Evolutionary conservation across 768 basidiomycete genomes (phyloP).

Genomic region (Termitomyces sp.): DNA sequence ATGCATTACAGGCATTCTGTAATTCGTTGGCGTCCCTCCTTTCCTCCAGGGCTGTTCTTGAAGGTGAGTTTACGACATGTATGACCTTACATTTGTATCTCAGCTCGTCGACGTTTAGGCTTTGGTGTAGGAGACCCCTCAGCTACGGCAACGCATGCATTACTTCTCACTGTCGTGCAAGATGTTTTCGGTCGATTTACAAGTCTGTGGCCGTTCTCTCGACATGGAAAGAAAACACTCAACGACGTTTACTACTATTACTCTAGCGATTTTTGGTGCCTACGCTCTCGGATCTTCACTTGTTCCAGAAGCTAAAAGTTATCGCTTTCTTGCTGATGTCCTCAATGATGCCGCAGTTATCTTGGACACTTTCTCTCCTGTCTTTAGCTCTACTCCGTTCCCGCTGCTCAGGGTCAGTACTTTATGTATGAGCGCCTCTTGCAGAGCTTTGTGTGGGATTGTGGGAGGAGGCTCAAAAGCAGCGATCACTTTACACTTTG

Average conservation of each 20-base stretch:
- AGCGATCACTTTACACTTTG: slow-evolving; percentile 63
- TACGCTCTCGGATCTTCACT: slow-evolving; percentile 61
- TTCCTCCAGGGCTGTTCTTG: slow-evolving; percentile 62
- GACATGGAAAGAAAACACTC: neutral
- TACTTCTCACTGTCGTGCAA: slow-evolving; percentile 61
- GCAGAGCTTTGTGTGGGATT: slow-evolving; percentile 57
- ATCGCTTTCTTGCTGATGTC: slow-evolving; percentile 62
- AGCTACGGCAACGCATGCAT: slow-evolving; percentile 60
- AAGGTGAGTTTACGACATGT: slow-evolving; percentile 35
- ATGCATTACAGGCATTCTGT: slow-evolving; percentile 66
- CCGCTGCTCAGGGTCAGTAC: slow-evolving; percentile 40
- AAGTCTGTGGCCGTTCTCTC: slow-evolving; percentile 34
- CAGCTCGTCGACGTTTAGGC: slow-evolving; percentile 27
- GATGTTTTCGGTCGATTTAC: slow-evolving; percentile 60
- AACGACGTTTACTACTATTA: neutral
- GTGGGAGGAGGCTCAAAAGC: slow-evolving; percentile 68
- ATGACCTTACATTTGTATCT: neutral
- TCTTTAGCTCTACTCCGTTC: slow-evolving; percentile 34
- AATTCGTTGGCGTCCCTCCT: slow-evolving; percentile 59
- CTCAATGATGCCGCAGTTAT: slow-evolving; percentile 58
- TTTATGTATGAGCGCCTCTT: slow-evolving; percentile 54
- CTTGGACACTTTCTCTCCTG: slow-evolving; percentile 56
- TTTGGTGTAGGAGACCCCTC: slow-evolving; percentile 68
- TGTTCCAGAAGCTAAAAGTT: slow-evolving; percentile 66
- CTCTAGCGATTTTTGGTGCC: slow-evolving; percentile 55